Percentiles rank a stretch among this genome's conserved stretches.
Evolutionary conservation across 2,329 filamentous ascomycete species (phyloP).

Genomic region (Achaetomium macrosporum): DNA sequence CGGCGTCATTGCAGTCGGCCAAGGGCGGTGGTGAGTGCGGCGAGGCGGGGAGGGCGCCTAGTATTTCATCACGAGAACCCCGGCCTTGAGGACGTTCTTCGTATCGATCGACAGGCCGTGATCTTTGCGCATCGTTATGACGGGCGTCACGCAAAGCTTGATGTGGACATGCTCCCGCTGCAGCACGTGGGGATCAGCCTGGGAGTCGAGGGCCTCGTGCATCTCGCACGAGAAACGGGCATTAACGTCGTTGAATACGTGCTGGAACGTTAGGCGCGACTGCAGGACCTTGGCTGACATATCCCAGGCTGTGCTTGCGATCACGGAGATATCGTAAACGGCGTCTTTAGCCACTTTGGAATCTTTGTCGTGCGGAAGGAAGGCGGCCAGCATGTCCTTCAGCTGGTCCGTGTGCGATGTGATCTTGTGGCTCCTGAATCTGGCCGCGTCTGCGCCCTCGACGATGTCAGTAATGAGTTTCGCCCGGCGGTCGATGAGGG

Average conservation of each 20-base stretch:
- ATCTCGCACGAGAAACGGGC: conserved; percentile 42
- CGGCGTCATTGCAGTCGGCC: no score
- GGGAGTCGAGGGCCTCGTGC: conserved; percentile 42
- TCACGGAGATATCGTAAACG: conserved; percentile 37
- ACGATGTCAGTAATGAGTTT: conserved; percentile 31
- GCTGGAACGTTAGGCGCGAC: conserved; percentile 31
- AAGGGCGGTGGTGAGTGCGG: no score
- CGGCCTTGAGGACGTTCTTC: conserved; percentile 40
- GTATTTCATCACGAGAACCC: conserved; percentile 36
- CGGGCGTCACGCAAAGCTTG: conserved; percentile 49
- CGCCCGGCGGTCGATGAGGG: conserved; percentile 33
- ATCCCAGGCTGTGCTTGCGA: conserved; percentile 39
- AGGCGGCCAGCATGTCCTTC: conserved; percentile 36
- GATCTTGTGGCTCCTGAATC: conserved; percentile 24
- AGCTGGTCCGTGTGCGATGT: conserved; percentile 23
- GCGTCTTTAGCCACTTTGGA: conserved; percentile 32
- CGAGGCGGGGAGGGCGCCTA: background rate
- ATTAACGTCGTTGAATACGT: conserved; percentile 44
- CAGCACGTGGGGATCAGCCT: conserved; percentile 36
- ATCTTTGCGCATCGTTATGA: conserved; percentile 50
- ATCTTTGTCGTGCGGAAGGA: conserved; percentile 36
- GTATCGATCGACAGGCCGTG: conserved; percentile 40
- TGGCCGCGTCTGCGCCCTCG: conserved; percentile 26
- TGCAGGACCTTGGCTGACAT: conserved; percentile 44
- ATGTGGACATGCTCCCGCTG: conserved; percentile 47